Evolutionary conservation across 2,329 filamentous ascomycete genomes (phyloP), one percentile per base, ranked within the genome.

Genomic region (Keithomyces neogunnii): DNA sequence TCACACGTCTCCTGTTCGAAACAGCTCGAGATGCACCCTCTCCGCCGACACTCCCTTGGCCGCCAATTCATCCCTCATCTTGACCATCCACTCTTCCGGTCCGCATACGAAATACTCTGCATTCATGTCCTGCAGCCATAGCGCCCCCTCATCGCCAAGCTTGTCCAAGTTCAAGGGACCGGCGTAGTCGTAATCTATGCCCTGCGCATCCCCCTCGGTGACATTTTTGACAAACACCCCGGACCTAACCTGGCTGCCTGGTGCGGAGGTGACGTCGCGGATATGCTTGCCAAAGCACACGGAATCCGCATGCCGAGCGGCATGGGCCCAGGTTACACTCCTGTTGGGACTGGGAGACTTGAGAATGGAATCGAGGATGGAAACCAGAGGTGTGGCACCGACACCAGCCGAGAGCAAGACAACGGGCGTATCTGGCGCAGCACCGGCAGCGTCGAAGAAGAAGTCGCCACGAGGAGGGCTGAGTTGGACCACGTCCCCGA

Each of bases 61-160:
- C 57, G 72, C 65, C 53, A 89, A 66, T 53, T 70, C 72, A 11
- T 66, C 64, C 57, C 77, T 69, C 30, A 78, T 69, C 45, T 80
- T 75, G 9, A 73, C 58, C 86, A 89, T 89, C 70, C 89, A 89
- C 13, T 63, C 61, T 49, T 74, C 72, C 0, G 86, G 85, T 0
- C 86, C 86, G 60, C 86, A 89, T 44, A 87, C 66, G 59, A 79
- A 89, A 63, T 88, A 90, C 58, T 80, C 70, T 0, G 86, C 73
- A 45, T 66, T 65, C 1, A 63, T 47, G 56, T 85, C 69, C 13
- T 71, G 68, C 3, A 82, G 60, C 56, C 74, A 79, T 32, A 89
- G 66, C 43, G 77, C 69, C 0, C 64, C 60, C 13, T 75, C 67
- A 7, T 63, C 63, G 52, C 78, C 72, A 39, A 86, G 60, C 52